A percentile compares a stretch with the other conserved stretches of the same genome.
Evolutionary conservation across 768 basidiomycete genomes (phyloP).

Genomic region (Amanita molliuscula): DNA sequence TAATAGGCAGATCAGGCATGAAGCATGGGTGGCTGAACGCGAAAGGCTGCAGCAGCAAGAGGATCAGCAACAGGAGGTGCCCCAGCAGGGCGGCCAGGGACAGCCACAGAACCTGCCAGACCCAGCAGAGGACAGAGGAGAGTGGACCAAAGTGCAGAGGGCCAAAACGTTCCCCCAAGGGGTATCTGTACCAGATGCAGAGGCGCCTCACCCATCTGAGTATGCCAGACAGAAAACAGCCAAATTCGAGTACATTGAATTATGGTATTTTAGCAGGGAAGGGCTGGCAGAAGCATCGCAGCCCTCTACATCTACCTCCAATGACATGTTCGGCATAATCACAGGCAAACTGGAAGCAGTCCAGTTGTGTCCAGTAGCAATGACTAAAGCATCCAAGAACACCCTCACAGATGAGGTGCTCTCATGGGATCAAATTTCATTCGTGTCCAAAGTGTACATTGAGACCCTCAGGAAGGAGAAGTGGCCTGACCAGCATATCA

Average conservation of each 20-base stretch:
- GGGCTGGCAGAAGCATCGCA: neutral
- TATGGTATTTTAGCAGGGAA: conserved; percentile 6
- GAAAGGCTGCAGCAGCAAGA: neutral
- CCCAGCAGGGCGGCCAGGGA: neutral
- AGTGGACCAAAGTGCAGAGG: neutral
- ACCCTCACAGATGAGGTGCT: neutral
- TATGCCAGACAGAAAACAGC: conserved; percentile 4
- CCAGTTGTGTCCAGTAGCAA: neutral
- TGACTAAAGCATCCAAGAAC: conserved; percentile 1
- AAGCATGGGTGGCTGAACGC: neutral
- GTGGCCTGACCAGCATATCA: neutral
- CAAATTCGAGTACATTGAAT: conserved; percentile 3
- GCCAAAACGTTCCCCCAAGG: neutral
- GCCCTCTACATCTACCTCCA: neutral
- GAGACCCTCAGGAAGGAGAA: neutral
- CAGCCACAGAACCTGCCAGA: neutral
- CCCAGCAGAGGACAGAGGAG: neutral
- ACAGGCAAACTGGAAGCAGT: neutral
- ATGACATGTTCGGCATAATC: conserved; percentile 5
- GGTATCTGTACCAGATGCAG: neutral
- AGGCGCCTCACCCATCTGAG: conserved; percentile 5
- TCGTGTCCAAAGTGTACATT: neutral
- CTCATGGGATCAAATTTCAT: neutral
- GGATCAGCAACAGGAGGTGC: neutral
- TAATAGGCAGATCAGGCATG: neutral